These are phyloP conservation scores for Suillus americanus DNA, from an alignment of 768 basidiomycete species.

Conservation along the genomic window DNA sequence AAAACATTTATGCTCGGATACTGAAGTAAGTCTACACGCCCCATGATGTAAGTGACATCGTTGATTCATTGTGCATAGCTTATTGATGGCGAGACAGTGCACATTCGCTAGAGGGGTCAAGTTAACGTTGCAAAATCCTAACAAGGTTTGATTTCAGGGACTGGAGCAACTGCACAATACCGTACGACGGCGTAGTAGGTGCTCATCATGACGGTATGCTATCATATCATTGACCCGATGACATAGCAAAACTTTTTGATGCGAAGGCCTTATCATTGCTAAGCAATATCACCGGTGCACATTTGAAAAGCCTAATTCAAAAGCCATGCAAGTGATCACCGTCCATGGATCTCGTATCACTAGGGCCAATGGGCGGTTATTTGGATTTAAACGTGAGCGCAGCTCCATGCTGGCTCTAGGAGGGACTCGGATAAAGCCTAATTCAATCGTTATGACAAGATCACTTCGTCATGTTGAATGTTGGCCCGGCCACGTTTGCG, in stretches of 20 bases:
- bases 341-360: background rate
- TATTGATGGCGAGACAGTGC: background rate
- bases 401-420: background rate
- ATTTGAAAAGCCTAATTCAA: background rate
- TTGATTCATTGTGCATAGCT: background rate
- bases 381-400: background rate
- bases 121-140: background rate
- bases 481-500: background rate
- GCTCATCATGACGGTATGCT: background rate
- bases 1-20: background rate
- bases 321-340: background rate
- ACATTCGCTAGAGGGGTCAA: background rate
- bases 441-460: background rate
- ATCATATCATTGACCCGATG: background rate
- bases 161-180: background rate
- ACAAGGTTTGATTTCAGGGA: slow-evolving; percentile 1
- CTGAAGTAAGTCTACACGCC: no score
- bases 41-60: background rate
- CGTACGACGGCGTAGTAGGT: no score
- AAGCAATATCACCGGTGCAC: background rate
- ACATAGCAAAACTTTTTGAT: background rate
- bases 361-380: background rate
- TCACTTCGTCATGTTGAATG: background rate
- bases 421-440: background rate
- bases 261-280: background rate